Evolutionary conservation across 2,329 filamentous ascomycete genomes (phyloP).

Genomic region (Microcyclospora tardicrescens): DNA sequence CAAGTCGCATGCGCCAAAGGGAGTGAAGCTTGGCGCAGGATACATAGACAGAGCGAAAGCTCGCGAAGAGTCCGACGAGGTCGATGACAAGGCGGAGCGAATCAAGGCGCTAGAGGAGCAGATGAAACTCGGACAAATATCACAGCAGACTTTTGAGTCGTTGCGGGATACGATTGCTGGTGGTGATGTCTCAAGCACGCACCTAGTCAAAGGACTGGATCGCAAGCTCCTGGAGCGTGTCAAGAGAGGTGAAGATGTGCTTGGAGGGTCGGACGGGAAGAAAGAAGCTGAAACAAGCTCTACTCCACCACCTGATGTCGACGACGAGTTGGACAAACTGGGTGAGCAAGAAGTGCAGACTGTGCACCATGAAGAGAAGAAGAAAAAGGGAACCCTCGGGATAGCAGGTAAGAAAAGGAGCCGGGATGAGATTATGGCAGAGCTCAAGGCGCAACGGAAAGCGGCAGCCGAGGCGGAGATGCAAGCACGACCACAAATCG

Average conservation of each 20-base stretch:
- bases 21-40: conserved; percentile 62
- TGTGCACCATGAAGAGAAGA: conserved; percentile 44
- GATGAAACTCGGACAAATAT: conserved; percentile 72
- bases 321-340: conserved; percentile 39
- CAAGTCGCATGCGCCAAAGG: conserved; percentile 65
- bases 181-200: conserved; percentile 66
- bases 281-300: conserved; percentile 17
- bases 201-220: conserved; percentile 86
- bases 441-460: conserved; percentile 43
- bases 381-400: conserved; percentile 39
- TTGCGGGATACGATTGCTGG: conserved; percentile 65
- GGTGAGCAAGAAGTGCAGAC: conserved; percentile 57
- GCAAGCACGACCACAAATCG: conserved; percentile 17
- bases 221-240: conserved; percentile 63
- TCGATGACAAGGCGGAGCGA: conserved; percentile 46
- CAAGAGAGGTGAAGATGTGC: conserved; percentile 49
- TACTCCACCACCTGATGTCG: conserved; percentile 20
- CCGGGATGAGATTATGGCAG: conserved; percentile 46
- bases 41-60: conserved; percentile 71
- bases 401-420: conserved; percentile 39
- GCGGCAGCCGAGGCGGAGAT: conserved; percentile 32
- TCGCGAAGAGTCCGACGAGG: conserved; percentile 41
- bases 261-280: conserved; percentile 29
- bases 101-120: conserved; percentile 70
- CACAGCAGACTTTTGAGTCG: conserved; percentile 63